phyloP scores from a whole-genome alignment of 202 grass and related monocot genomes.

The Eragrostis tef region DNA sequence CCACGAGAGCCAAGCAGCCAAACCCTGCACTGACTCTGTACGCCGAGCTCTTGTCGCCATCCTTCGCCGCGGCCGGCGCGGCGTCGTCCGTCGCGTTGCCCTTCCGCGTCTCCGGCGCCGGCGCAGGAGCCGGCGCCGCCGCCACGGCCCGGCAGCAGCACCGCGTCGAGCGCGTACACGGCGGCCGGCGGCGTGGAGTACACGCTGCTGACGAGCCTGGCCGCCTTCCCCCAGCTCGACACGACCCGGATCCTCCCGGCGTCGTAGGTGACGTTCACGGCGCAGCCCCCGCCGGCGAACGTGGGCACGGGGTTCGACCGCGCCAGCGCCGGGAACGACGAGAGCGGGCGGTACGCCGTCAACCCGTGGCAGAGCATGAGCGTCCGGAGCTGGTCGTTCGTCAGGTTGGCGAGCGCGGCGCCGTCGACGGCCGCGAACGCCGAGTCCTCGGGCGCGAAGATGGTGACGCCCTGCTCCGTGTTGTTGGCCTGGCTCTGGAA shows the following conservation, averaged over 20 bases:
- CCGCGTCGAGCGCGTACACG: slow-evolving; percentile 46
- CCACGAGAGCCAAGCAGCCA: slow-evolving; percentile 7
- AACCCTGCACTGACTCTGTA: not conserved
- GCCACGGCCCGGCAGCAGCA: slow-evolving; percentile 42
- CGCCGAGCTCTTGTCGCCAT: slow-evolving; percentile 20
- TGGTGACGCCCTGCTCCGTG: slow-evolving; percentile 40
- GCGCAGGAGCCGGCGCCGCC: not conserved
- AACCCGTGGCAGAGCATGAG: slow-evolving; percentile 49
- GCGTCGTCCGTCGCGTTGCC: not conserved
- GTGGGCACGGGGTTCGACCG: slow-evolving; percentile 30
- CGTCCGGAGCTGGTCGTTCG: slow-evolving; percentile 45
- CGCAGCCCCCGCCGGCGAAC: slow-evolving; percentile 34
- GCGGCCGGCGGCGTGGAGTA: slow-evolving; percentile 48
- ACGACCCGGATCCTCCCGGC: slow-evolving; percentile 44
- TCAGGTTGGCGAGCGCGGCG: slow-evolving; percentile 40
- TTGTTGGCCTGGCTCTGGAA: slow-evolving; percentile 55
- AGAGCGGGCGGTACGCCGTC: slow-evolving; percentile 45
- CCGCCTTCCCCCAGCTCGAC: slow-evolving; percentile 24
- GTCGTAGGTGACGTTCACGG: slow-evolving; percentile 44
- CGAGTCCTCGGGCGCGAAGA: slow-evolving; percentile 50
- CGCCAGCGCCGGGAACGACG: slow-evolving; percentile 47
- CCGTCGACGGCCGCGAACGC: slow-evolving; percentile 44
- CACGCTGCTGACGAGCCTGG: slow-evolving; percentile 54
- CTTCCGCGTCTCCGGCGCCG: not conserved
- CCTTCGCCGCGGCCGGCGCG: not conserved